A percentile compares a stretch with the other conserved stretches of the same genome.
phyloP scores from a whole-genome alignment of 306 rosid species.

The Myrica gale region DNA sequence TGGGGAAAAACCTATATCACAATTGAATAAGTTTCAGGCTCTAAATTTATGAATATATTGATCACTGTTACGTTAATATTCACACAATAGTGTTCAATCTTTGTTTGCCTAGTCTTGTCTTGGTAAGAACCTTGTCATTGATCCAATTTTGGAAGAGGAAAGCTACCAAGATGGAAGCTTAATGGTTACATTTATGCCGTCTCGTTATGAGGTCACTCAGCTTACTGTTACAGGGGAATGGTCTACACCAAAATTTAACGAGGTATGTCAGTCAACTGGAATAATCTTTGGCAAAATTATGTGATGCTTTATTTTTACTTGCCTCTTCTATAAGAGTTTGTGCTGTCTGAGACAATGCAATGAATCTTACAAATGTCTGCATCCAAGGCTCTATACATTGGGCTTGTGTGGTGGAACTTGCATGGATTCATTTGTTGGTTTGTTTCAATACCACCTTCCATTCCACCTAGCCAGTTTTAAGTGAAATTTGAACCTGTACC shows the following conservation, averaged over 20 bases:
- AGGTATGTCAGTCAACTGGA: conserved; percentile 34
- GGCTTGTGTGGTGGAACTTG: too few species aligned
- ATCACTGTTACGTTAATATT: conserved; percentile 13
- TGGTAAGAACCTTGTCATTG: conserved; percentile 76
- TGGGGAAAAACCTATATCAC: neutral
- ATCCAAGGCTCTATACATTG: too few species aligned
- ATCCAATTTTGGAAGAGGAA: conserved; percentile 89
- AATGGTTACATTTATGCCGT: conserved; percentile 84
- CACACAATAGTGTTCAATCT: neutral
- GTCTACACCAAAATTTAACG: conserved; percentile 62
- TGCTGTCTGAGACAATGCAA: too few species aligned
- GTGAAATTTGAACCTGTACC: too few species aligned
- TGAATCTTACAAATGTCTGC: too few species aligned
- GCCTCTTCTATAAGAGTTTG: too few species aligned
- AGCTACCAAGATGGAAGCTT: conserved; percentile 87
- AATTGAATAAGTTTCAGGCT: neutral
- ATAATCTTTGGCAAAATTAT: neutral
- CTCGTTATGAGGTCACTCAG: conserved; percentile 92
- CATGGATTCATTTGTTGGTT: too few species aligned
- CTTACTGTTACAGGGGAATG: conserved; percentile 87
- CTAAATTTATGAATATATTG: conserved; percentile 4
- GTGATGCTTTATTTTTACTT: neutral
- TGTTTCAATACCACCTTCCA: too few species aligned
- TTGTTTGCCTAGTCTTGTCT: conserved; percentile 63
- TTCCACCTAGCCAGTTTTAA: too few species aligned